Evolutionary conservation across 805 yeast genomes (phyloP), one percentile per base, ranked within the genome.

Genomic region (Candida corydali): DNA sequence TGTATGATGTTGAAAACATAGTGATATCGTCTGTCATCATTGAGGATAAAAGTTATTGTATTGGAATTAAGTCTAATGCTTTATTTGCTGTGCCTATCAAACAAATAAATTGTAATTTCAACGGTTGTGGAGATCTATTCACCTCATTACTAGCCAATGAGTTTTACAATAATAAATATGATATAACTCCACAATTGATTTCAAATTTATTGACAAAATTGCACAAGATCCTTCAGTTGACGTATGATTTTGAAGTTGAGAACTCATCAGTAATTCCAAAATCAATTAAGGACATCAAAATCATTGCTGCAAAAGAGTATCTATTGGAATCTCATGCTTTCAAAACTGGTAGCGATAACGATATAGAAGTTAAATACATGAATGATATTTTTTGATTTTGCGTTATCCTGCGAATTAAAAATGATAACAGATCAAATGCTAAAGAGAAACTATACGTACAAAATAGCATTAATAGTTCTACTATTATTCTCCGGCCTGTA

Each of bases 51-150:
- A 54, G 69, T 47, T 72, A 69, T 38, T 44, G 63, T 12, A 63
- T 73, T 8, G 80, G 81, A 15, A 49, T 39, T 37, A 34, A 49
- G 9, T 28, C 39, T 6, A 26, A 23, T 2, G 18, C 39, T 11
- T 36, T 51, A 4, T 68, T 69, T 36, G 55, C 57, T 27, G 61
- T 67, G 31, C 64, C 66, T 17, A 70, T 79, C 2, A 62, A 68
- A 4, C 58, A 62, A 45, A 73, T 83, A 9, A 60, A 72, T 15
- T 86, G 87, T 8, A 60, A 66, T 1, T 83, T 82, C 52, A 79
- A 78, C 27, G 93, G 93, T 1, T 74, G 85, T 40, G 93, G 93
- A 2, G 93, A 84, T 52, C 57, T 84, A 12, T 81, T 83, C 53
- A 65, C 80, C 3, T 87, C 82, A 1, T 50, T 84, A 11, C 44